These are phyloP conservation scores for Verticillium dahliae DNA, from an alignment of 2,329 filamentous ascomycete species.

Conservation along the genomic window DNA sequence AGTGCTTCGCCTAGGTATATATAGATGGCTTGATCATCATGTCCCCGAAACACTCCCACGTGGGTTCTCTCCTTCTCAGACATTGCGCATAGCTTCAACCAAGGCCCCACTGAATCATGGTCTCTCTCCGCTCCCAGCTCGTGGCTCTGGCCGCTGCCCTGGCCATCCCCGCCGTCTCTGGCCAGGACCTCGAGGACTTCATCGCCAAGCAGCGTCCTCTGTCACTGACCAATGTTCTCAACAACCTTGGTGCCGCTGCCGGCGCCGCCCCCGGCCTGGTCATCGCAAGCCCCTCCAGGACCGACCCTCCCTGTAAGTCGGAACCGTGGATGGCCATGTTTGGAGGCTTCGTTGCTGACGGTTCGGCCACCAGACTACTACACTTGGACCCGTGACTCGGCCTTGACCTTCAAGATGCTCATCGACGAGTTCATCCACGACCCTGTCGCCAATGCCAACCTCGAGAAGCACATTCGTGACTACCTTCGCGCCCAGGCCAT, in stretches of 20 bases:
- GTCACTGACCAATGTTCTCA: constrained; percentile 43
- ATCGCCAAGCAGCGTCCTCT: constrained; percentile 36
- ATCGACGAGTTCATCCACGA: constrained; percentile 39
- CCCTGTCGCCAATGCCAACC: constrained; percentile 29
- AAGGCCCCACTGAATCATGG: background rate
- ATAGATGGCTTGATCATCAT: background rate
- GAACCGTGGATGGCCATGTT: background rate
- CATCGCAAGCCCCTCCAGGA: constrained; percentile 48
- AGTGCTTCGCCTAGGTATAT: background rate
- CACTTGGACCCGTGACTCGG: constrained; percentile 51
- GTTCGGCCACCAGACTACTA: constrained; percentile 38
- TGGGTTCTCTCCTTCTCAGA: background rate
- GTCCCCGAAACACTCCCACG: background rate
- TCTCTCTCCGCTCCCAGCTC: background rate
- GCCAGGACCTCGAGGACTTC: constrained; percentile 18
- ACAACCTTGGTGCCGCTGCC: constrained; percentile 47
- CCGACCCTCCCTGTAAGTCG: constrained; percentile 44
- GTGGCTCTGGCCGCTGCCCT: background rate
- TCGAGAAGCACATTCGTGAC: constrained; percentile 40
- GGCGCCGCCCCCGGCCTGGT: constrained; percentile 44
- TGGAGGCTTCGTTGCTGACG: background rate
- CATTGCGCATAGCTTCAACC: background rate
- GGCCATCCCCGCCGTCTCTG: constrained; percentile 3
- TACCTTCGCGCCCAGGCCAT: constrained; percentile 46
- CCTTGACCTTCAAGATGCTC: constrained; percentile 43